These are phyloP conservation scores for Schizopora paradoxa DNA, from an alignment of 1,284 basidiomycete species.

Conservation along the genomic window DNA sequence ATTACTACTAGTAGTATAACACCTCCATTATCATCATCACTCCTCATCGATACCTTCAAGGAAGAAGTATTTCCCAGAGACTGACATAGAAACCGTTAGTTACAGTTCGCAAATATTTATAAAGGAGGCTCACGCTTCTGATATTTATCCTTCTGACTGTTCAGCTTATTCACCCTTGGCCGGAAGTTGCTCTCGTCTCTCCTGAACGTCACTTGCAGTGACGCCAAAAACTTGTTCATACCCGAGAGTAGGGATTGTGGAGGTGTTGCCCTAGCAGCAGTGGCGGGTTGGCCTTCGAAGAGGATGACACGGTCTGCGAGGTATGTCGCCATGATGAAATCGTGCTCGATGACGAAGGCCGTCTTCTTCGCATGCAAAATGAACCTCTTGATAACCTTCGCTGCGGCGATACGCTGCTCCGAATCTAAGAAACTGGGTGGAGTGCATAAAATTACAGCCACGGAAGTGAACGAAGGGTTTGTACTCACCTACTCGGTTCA, in stretches of 20 bases:
- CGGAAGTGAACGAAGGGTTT: background rate
- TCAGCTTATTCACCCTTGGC: slow-evolving; percentile 89
- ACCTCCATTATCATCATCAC: no score
- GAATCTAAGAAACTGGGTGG: slow-evolving; percentile 83
- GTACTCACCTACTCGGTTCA: slow-evolving; percentile 65
- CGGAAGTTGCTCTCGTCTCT: slow-evolving; percentile 93
- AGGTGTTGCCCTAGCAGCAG: slow-evolving; percentile 82
- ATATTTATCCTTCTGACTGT: slow-evolving; percentile 91
- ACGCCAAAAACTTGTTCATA: slow-evolving; percentile 91
- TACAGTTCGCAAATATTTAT: no score
- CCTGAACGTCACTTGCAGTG: slow-evolving; percentile 92
- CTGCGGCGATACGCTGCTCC: slow-evolving; percentile 95
- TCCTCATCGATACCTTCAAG: no score
- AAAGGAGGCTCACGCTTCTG: slow-evolving; percentile 86
- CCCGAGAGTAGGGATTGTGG: slow-evolving; percentile 81
- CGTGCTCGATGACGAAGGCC: slow-evolving; percentile 96
- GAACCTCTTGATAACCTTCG: slow-evolving; percentile 95
- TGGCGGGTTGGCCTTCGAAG: slow-evolving; percentile 82
- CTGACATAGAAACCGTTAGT: no score
- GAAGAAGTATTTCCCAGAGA: no score
- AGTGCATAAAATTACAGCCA: slow-evolving; percentile 8
- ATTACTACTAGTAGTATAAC: no score
- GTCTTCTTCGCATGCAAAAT: slow-evolving; percentile 94
- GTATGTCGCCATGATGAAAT: slow-evolving; percentile 97
- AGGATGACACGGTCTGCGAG: slow-evolving; percentile 96